phyloP scores from a whole-genome alignment of 176 grass and related monocot species.

The Dendrocalamus sinicus region DNA sequence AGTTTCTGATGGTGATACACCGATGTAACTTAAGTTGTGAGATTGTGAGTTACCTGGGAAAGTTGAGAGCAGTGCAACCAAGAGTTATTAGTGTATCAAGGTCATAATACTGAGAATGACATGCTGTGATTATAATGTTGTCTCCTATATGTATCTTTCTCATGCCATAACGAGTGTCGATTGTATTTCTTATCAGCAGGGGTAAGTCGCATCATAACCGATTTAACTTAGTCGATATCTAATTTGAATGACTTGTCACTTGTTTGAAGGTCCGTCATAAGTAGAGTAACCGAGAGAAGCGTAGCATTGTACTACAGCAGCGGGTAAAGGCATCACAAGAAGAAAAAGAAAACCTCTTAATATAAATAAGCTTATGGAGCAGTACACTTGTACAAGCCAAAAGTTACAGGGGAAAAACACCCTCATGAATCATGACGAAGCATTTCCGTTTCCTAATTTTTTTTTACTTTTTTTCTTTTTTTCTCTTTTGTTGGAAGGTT shows the following conservation, averaged over 20 bases:
- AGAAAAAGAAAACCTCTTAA: neutral
- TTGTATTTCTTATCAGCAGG: neutral
- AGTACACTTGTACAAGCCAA: slow-evolving; percentile 20
- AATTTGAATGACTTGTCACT: neutral
- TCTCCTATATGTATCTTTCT: neutral
- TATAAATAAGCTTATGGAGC: neutral
- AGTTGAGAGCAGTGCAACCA: neutral
- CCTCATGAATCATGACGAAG: neutral
- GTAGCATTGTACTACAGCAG: neutral
- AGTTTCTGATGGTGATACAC: slow-evolving; percentile 36
- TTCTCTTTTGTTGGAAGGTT: neutral
- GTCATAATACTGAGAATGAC: slow-evolving; percentile 10
- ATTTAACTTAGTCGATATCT: neutral
- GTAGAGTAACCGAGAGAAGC: neutral
- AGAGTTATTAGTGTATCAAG: neutral
- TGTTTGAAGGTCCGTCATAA: neutral
- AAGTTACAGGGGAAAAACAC: neutral
- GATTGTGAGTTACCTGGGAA: slow-evolving; percentile 42
- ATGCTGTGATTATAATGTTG: neutral
- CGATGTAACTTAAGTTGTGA: slow-evolving; percentile 38
- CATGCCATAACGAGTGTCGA: neutral
- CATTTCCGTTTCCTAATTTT: neutral
- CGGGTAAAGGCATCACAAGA: neutral
- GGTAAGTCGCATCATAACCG: neutral
- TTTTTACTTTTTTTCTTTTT: neutral